These are phyloP conservation scores for Astrocystis sublimbata DNA, from an alignment of 495 filamentous ascomycete genomes.

Conservation along the genomic window DNA sequence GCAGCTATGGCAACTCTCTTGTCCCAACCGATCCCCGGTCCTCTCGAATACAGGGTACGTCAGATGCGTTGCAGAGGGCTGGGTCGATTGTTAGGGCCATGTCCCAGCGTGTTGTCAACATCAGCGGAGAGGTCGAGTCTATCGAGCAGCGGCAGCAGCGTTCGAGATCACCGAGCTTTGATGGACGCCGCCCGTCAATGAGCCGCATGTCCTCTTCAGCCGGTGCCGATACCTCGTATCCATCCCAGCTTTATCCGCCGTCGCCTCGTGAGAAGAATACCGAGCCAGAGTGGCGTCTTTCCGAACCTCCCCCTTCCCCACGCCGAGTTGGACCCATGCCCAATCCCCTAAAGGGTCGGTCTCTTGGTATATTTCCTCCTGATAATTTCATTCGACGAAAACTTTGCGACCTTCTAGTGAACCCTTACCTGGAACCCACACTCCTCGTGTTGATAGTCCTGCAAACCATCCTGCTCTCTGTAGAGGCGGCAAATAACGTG, in stretches of 20 bases:
- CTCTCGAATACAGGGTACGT: conserved; percentile 60
- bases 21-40: conserved; percentile 45
- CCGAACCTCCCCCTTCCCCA: conserved; percentile 27
- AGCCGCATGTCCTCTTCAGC: conserved; percentile 48
- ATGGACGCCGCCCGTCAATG: conserved; percentile 34
- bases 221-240: conserved; percentile 54
- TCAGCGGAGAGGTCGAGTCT: conserved; percentile 81
- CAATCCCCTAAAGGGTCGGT: conserved; percentile 86
- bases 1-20: conserved; percentile 51
- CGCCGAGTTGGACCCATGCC: conserved; percentile 49
- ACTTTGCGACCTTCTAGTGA: conserved; percentile 85
- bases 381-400: conserved; percentile 70
- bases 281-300: conserved; percentile 38
- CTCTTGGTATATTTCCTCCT: conserved; percentile 80
- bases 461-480: conserved; percentile 81
- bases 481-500: conserved; percentile 74
- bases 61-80: conserved; percentile 70
- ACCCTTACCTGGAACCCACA: conserved; percentile 81
- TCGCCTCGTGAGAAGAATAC: conserved; percentile 45
- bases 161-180: conserved; percentile 48
- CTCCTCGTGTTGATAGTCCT: conserved; percentile 86
- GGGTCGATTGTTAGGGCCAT: conserved; percentile 94
- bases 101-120: conserved; percentile 95
- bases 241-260: conserved; percentile 45
- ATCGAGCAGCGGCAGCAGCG: conserved; percentile 75